Percentiles rank a stretch among this genome's conserved stretches.
phyloP scores from a whole-genome alignment of 768 basidiomycete genomes.

The Gloeophyllum trabeum region DNA sequence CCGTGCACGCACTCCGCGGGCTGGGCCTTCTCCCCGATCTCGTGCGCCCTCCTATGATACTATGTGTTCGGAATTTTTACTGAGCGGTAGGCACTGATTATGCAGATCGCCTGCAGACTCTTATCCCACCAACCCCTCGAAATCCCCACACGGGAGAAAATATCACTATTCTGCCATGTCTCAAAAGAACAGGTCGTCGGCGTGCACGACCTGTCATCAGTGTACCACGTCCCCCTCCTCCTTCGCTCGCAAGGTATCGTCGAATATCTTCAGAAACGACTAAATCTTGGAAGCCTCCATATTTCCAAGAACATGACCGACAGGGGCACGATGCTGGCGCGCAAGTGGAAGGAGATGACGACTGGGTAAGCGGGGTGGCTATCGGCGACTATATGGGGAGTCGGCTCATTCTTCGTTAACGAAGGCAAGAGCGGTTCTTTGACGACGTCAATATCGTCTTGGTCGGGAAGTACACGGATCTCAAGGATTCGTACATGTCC shows the following conservation, averaged over 20 bases:
- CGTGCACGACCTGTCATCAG: conserved; percentile 91
- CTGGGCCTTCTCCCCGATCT: conserved; percentile 89
- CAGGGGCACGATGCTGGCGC: conserved; percentile 54
- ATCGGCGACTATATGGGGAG: background rate
- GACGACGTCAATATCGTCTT: conserved; percentile 84
- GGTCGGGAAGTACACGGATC: conserved; percentile 94
- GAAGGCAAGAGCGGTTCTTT: conserved; percentile 87
- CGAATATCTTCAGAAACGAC: conserved; percentile 66
- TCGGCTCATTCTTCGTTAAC: conserved; percentile 1
- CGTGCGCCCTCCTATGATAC: conserved; percentile 29
- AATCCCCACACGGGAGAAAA: conserved; percentile 83
- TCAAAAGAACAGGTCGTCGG: conserved; percentile 82
- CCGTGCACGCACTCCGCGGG: conserved; percentile 86
- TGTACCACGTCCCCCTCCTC: conserved; percentile 93
- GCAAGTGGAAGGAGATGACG: conserved; percentile 78
- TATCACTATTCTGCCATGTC: conserved; percentile 99
- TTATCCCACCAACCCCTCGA: conserved; percentile 74
- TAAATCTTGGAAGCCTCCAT: conserved; percentile 54
- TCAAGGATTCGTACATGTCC: conserved; percentile 98
- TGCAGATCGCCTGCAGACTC: conserved; percentile 86
- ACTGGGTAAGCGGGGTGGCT: conserved; percentile 40
- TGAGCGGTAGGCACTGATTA: background rate
- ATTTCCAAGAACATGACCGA: conserved; percentile 45
- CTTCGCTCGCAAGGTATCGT: conserved; percentile 90
- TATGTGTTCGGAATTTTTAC: background rate